A percentile compares a stretch with the other conserved stretches of the same genome.
Conservation (phyloP, 352 stramenopile species). For the Phytophthora ohioensis region DNA sequence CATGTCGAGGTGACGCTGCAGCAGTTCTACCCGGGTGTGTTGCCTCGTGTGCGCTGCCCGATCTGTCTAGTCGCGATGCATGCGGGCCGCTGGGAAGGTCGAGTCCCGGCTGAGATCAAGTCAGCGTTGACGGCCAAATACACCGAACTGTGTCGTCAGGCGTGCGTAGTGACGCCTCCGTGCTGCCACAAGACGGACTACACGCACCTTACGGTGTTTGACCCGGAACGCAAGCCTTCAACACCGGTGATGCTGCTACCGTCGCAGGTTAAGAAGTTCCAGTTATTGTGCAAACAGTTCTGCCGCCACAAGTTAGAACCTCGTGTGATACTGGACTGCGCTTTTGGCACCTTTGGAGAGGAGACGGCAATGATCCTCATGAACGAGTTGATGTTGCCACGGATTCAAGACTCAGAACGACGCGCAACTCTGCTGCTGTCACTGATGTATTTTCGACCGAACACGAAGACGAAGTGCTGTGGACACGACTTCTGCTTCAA, state of each 20-base stretch:
- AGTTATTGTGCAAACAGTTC: constrained; percentile 28
- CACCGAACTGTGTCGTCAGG: constrained; percentile 32
- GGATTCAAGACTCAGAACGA: constrained; percentile 51
- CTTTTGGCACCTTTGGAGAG: constrained; percentile 28
- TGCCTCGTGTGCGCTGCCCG: constrained; percentile 43
- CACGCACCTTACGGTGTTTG: constrained; percentile 40
- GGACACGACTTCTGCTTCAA: constrained; percentile 56
- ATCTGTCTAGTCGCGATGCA: constrained; percentile 33
- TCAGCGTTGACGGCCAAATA: constrained; percentile 14
- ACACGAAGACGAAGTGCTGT: constrained; percentile 51
- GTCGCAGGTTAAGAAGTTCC: constrained; percentile 24
- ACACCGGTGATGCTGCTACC: constrained; percentile 14
- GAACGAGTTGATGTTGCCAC: constrained; percentile 19
- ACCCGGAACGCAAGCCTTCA: not conserved
- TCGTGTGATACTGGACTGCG: constrained; percentile 30
- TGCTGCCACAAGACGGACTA: constrained; percentile 50
- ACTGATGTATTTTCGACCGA: constrained; percentile 40
- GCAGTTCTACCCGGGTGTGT: constrained; percentile 40
- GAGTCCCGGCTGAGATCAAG: not conserved
- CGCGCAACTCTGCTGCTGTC: constrained; percentile 51
- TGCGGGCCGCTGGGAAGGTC: constrained; percentile 29
- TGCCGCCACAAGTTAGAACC: constrained; percentile 31
- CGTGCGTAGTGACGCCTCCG: constrained; percentile 32
- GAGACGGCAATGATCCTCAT: constrained; percentile 22
- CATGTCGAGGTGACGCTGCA: constrained; percentile 40